Evolutionary conservation across 345 rosid genomes (phyloP).

Genomic region (Heritiera littoralis): DNA sequence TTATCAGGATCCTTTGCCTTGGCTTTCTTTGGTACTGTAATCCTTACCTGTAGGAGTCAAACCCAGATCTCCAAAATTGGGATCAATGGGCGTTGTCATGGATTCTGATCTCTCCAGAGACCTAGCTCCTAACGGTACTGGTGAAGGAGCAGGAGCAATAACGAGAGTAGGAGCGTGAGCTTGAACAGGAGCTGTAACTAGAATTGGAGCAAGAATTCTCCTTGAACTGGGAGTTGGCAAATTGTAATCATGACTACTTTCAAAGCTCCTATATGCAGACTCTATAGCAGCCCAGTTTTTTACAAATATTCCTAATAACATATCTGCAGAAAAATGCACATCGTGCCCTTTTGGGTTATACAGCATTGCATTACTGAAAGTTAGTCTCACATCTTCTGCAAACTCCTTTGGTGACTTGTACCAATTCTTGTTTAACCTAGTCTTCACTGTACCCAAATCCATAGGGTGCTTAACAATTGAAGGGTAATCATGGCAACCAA

Average conservation of each 20-base stretch:
- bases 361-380: conserved; percentile 78
- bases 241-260: conserved; percentile 26
- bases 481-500: conserved; percentile 76
- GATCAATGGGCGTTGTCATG: conserved; percentile 37
- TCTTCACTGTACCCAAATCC: conserved; percentile 92
- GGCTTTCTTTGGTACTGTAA: conserved; percentile 44
- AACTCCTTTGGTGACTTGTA: conserved; percentile 73
- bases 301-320: conserved; percentile 59
- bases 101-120: conserved; percentile 51
- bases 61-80: conserved; percentile 26
- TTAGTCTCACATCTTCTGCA: conserved; percentile 82
- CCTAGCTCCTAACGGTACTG: conserved; percentile 27
- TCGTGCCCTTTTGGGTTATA: conserved; percentile 90
- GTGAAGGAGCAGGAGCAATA: conserved; percentile 21
- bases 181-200: conserved; percentile 21
- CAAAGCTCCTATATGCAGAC: conserved; percentile 39
- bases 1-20: conserved; percentile 39
- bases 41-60: conserved; percentile 32
- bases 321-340: conserved; percentile 73
- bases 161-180: neutral
- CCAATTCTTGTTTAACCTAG: conserved; percentile 57
- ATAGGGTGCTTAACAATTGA: conserved; percentile 75
- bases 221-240: conserved; percentile 32
- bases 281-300: conserved; percentile 60
- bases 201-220: conserved; percentile 34